These are phyloP conservation scores for Ceratobasidium sp. DNA, from an alignment of 1,284 basidiomycete species.

Conservation along the genomic window DNA sequence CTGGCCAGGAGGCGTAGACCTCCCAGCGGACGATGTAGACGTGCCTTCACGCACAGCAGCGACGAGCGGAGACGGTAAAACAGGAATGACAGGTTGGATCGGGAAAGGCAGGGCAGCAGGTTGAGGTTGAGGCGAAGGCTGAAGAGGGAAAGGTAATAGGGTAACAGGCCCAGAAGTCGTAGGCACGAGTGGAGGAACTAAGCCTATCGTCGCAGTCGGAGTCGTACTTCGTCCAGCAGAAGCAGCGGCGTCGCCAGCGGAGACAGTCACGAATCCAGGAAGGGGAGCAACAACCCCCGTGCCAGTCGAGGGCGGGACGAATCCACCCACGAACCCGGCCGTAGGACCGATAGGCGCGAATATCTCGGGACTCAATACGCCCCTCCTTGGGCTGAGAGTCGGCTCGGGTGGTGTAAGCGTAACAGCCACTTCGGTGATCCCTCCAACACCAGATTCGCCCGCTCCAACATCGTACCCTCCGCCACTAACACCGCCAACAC, in stretches of 20 bases:
- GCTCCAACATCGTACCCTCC: too few relatives aligned
- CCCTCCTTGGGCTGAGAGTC: conserved; percentile 31
- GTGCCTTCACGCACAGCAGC: conserved; percentile 28
- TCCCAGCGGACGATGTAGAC: conserved; percentile 6
- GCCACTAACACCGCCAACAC: not conserved
- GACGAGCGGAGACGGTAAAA: conserved; percentile 27
- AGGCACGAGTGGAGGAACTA: conserved; percentile 23
- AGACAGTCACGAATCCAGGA: conserved; percentile 39
- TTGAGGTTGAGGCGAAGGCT: not conserved
- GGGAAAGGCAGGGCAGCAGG: conserved; percentile 17
- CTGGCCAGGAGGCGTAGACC: not conserved
- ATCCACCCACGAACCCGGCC: not conserved
- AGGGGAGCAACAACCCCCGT: conserved; percentile 40
- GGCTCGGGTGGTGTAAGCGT: conserved; percentile 15
- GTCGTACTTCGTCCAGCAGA: not conserved
- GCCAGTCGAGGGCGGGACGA: conserved; percentile 8
- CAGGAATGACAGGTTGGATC: not conserved
- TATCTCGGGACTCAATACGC: conserved; percentile 37
- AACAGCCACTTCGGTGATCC: conserved; percentile 9
- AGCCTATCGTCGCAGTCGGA: not conserved
- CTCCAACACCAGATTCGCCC: too few relatives aligned
- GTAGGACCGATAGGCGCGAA: conserved; percentile 6
- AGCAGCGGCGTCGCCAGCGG: conserved; percentile 35
- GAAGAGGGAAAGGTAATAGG: conserved; percentile 29
- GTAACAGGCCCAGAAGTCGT: conserved; percentile 42